Percentiles rank a stretch among this genome's conserved stretches.
phyloP scores from a whole-genome alignment of 176 grass and related monocot genomes.

The Hordeum marinum region DNA sequence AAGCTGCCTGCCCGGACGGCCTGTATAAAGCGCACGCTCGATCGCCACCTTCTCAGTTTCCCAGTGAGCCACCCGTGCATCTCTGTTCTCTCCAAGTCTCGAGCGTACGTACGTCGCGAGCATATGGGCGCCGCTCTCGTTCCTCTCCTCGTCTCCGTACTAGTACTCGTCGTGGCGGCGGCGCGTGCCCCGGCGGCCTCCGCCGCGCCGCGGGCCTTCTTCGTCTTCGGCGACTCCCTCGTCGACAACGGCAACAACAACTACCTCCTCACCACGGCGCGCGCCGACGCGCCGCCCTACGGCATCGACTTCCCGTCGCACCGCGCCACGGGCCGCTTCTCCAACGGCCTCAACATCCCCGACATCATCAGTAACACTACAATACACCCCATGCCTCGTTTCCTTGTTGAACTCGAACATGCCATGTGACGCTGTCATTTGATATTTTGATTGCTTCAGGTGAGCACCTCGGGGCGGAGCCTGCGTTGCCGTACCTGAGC shows the following conservation, averaged over 20 bases:
- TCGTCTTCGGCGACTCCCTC: conserved; percentile 95
- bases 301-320: conserved; percentile 83
- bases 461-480: conserved; percentile 64
- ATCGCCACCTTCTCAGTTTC: background rate
- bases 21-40: conserved; percentile 4
- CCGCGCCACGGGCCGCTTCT: conserved; percentile 72
- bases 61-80: background rate
- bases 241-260: conserved; percentile 98
- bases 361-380: conserved; percentile 71
- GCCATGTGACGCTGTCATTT: background rate
- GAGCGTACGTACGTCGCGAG: background rate
- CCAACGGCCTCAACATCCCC: conserved; percentile 90
- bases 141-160: background rate
- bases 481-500: conserved; percentile 69
- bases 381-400: background rate
- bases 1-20: background rate
- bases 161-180: background rate
- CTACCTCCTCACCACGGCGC: conserved; percentile 80
- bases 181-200: conserved; percentile 9
- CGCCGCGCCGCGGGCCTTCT: conserved; percentile 73
- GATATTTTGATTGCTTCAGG: conserved; percentile 32
- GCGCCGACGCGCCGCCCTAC: conserved; percentile 78
- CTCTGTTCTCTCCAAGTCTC: background rate
- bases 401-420: background rate
- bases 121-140: conserved; percentile 13